Evolutionary conservation across 2,329 filamentous ascomycete species (phyloP).

Genomic region (Aspergillus fijiensis): DNA sequence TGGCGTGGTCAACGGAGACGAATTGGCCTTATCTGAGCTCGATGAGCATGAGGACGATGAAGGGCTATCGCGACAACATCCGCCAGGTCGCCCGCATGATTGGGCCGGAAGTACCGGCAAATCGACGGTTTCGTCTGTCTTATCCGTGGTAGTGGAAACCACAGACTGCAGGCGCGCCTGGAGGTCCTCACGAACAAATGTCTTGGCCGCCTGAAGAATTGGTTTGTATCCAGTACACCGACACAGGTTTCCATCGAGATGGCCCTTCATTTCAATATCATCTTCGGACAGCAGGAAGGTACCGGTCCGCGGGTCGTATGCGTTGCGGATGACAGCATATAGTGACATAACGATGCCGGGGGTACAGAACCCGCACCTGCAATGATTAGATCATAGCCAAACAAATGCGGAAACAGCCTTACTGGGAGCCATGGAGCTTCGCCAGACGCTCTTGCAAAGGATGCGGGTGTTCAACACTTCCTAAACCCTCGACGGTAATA

Average conservation of each 20-base stretch:
- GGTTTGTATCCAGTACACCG: slow-evolving; percentile 85
- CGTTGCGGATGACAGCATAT: slow-evolving; percentile 52
- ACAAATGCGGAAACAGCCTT: neutral
- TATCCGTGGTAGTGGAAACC: neutral
- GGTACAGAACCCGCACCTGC: slow-evolving; percentile 74
- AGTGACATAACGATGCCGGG: slow-evolving; percentile 78
- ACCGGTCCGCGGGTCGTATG: slow-evolving; percentile 70
- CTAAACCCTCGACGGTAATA: slow-evolving; percentile 88
- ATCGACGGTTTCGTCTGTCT: neutral
- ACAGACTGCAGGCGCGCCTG: slow-evolving; percentile 40
- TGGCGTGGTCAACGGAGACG: neutral
- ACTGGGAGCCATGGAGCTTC: slow-evolving; percentile 78
- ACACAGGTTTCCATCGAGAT: slow-evolving; percentile 79
- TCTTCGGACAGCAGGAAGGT: slow-evolving; percentile 68
- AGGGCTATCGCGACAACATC: slow-evolving; percentile 26
- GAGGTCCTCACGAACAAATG: slow-evolving; percentile 59
- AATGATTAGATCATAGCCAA: neutral
- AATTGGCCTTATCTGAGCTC: neutral
- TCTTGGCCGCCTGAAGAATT: slow-evolving; percentile 81
- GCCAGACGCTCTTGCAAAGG: slow-evolving; percentile 81
- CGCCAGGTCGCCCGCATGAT: slow-evolving; percentile 28
- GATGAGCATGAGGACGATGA: slow-evolving; percentile 10
- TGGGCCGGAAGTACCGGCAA: neutral
- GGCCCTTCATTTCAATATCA: slow-evolving; percentile 71
- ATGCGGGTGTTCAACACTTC: slow-evolving; percentile 75